phyloP scores from a whole-genome alignment of 179 eudicot genomes.

The Spinacia oleracea region DNA sequence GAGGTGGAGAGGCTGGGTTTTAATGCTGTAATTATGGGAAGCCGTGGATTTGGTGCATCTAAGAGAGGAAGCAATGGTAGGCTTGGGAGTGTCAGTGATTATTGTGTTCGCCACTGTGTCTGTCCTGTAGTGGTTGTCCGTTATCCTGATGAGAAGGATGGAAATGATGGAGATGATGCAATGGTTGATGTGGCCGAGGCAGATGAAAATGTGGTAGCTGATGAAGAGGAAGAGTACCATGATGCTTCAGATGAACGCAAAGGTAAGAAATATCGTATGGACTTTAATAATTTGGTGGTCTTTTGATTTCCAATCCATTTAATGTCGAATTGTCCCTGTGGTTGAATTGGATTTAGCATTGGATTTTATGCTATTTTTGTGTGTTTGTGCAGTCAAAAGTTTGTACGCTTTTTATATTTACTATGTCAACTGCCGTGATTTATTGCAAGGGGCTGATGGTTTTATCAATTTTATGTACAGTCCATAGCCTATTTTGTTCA shows the following conservation, averaged over 20 bases:
- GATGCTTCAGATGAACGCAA: conserved; percentile 50
- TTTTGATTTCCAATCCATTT: not conserved
- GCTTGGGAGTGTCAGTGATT: conserved; percentile 57
- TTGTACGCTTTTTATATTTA: not conserved
- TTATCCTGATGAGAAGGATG: conserved; percentile 50
- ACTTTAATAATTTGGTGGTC: not conserved
- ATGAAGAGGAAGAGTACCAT: conserved; percentile 42
- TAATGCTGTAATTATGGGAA: conserved; percentile 73
- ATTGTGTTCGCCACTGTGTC: conserved; percentile 53
- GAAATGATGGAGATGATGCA: conserved; percentile 28
- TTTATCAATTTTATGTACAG: too few species aligned
- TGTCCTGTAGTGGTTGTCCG: conserved; percentile 55
- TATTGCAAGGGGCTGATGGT: not conserved
- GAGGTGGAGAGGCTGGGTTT: conserved; percentile 77
- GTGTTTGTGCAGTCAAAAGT: not conserved
- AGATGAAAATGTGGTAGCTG: conserved; percentile 26
- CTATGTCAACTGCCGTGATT: not conserved
- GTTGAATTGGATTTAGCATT: not conserved
- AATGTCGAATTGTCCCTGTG: not conserved
- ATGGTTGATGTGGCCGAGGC: conserved; percentile 32
- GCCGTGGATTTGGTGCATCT: conserved; percentile 51
- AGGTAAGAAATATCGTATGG: conserved; percentile 28
- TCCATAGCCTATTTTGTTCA: not conserved
- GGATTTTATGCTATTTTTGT: not conserved
- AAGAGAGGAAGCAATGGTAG: conserved; percentile 37